Base-by-base conservation (phyloP, 352 stramenopile genomes). In the Phytopythium oedochilum region DNA sequence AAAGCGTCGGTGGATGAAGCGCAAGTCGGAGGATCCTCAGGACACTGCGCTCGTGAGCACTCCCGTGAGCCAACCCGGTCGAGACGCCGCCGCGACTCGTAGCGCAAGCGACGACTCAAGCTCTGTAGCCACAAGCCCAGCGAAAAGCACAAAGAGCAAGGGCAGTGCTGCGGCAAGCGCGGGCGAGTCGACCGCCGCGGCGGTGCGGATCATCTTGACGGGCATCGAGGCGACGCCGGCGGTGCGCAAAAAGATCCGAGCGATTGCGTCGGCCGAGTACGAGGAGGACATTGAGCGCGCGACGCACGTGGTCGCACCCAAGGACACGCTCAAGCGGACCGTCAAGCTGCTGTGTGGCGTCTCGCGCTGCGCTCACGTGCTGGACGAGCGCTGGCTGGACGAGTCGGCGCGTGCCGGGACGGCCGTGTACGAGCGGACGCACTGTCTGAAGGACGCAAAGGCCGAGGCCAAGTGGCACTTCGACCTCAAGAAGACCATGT, bases 331-430 rank as follows among this genome's bases (percentile, higher is more conserved):
- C 35, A 87, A 87, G 50, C 68, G 76, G 10, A 87, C 76, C 7
- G 75, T 86, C 23, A 86, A 86, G 48, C 39, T 85, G 22, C 57
- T 85, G 1, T 82, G 71, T 44, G 75, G 75, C n/a, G 81, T 85
- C 40, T 78, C 71, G 12, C 64, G 60, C 49, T 85, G 75, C 39
- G 61, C 67, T n/a, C 69, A 84, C 26, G 76, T 85, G 26, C 23
- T 82, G 15, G 71, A 75, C 34, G 68, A 77, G 38, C 59, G 62
- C 17, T 85, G 74, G 74, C 66, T 85, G 17, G 58, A 73, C 23
- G 69, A 78, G 28, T 78, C 69, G 20, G 69, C 69, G 17, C 59
- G 63, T 11, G 59, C 52, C 22, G 69, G 66, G 38, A 17, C 54
- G 0, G 28, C 61, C 20, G 45, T 63, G 0, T 55, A 61, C 45